A percentile compares a stretch with the other conserved stretches of the same genome.
These are phyloP conservation scores for Arabis hirsuta DNA, from an alignment of 345 rosid genomes.

Conservation along the genomic window DNA sequence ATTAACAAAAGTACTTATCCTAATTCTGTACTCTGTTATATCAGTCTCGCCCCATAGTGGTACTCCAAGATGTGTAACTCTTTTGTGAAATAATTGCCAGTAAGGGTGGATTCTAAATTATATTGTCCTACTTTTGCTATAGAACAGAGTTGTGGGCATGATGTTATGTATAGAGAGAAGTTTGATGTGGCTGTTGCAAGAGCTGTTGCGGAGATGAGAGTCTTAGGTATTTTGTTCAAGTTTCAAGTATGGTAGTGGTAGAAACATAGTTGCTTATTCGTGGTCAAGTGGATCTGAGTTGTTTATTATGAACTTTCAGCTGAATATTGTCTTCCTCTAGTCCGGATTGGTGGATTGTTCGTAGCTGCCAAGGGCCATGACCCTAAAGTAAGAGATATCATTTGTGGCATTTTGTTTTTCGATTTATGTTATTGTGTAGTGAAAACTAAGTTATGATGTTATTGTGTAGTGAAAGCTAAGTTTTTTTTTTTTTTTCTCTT, in stretches of 20 bases:
- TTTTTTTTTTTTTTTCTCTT: too few species aligned
- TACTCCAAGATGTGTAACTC: not conserved
- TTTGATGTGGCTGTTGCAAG: conserved; percentile 95
- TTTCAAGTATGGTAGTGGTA: conserved; percentile 8
- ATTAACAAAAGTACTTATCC: not conserved
- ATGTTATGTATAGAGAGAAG: conserved; percentile 64
- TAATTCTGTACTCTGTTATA: not conserved
- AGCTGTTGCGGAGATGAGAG: conserved; percentile 96
- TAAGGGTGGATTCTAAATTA: conserved; percentile 23
- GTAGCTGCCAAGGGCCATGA: conserved; percentile 95
- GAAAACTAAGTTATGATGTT: too few species aligned
- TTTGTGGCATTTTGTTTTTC: conserved; percentile 7
- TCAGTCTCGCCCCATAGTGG: not conserved
- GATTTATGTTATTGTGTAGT: not conserved
- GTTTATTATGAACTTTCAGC: conserved; percentile 52
- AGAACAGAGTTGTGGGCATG: conserved; percentile 77
- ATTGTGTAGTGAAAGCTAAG: too few species aligned
- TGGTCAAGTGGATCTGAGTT: conserved; percentile 29
- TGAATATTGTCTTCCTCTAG: conserved; percentile 93
- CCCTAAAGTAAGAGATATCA: conserved; percentile 62
- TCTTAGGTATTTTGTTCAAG: conserved; percentile 57
- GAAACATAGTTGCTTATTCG: conserved; percentile 1
- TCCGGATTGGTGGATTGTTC: conserved; percentile 92
- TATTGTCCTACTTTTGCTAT: conserved; percentile 35
- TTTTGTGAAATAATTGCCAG: not conserved